phyloP scores from a whole-genome alignment of 495 filamentous ascomycete species.

The Xanthoparmelia taractica region DNA sequence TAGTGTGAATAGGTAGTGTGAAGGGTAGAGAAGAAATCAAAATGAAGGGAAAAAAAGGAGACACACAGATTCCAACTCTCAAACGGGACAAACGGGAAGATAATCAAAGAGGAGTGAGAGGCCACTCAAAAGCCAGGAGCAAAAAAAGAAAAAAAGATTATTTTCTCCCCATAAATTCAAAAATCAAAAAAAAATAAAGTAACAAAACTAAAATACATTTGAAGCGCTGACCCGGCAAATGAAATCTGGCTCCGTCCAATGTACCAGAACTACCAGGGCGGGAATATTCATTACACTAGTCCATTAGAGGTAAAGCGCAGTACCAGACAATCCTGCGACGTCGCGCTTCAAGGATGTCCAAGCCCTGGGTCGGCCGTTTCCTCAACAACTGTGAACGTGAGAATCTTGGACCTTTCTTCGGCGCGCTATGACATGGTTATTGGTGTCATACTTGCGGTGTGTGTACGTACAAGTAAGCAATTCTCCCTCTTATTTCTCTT shows the following conservation, averaged over 20 bases:
- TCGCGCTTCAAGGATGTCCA: conserved; percentile 6
- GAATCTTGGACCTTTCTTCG: neutral
- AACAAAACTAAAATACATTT: neutral
- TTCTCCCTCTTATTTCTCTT: neutral
- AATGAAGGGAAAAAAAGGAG: neutral
- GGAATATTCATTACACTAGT: conserved; percentile 6
- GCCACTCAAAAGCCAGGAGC: neutral
- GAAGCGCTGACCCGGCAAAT: conserved; percentile 22
- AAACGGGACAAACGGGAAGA: too few species aligned
- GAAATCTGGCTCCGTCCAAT: neutral
- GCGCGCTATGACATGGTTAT: neutral
- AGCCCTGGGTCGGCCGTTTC: neutral
- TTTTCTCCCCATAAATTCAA: neutral
- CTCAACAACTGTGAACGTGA: too few species aligned
- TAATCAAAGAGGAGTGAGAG: too few species aligned
- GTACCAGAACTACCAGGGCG: neutral
- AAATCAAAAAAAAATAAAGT: too few species aligned
- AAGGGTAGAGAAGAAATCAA: neutral
- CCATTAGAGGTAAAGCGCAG: neutral
- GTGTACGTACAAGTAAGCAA: neutral
- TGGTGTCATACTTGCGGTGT: neutral
- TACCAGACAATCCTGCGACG: neutral
- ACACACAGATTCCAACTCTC: neutral
- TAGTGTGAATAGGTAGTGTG: too few species aligned
- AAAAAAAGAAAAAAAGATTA: neutral